A percentile compares a stretch with the other conserved stretches of the same genome.
phyloP scores from a whole-genome alignment of 306 rosid species.

The Trifolium dubium region DNA sequence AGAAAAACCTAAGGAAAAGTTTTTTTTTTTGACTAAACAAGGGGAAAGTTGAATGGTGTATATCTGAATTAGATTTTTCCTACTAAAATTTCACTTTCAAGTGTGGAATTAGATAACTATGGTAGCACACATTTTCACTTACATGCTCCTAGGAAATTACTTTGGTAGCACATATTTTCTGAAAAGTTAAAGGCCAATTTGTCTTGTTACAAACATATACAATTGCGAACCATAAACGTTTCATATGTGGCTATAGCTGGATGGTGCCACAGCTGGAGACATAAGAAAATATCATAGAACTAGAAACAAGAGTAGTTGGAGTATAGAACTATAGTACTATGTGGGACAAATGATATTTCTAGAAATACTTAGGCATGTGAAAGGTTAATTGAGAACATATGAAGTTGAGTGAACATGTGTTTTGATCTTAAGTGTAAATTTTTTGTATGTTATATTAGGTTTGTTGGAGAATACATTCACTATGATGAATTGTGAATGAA shows the following conservation, averaged over 20 bases:
- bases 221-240: constrained; percentile 1
- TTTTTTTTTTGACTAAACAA: no score
- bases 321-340: neutral
- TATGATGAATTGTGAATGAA: neutral
- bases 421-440: neutral
- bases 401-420: neutral
- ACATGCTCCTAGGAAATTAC: constrained; percentile 3
- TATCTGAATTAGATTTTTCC: constrained; percentile 13
- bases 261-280: neutral
- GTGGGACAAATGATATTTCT: neutral
- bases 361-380: neutral
- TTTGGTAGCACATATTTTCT: constrained; percentile 29
- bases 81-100: neutral
- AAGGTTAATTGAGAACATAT: neutral
- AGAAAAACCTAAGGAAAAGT: no score
- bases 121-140: neutral
- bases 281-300: constrained; percentile 19
- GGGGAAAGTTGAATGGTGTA: constrained; percentile 13
- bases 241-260: constrained; percentile 31
- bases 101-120: constrained; percentile 31
- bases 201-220: constrained; percentile 36
- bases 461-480: neutral
- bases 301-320: neutral
- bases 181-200: constrained; percentile 24
- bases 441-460: neutral